Conservation (phyloP, 805 yeast species). For the Starmera caribaea region DNA sequence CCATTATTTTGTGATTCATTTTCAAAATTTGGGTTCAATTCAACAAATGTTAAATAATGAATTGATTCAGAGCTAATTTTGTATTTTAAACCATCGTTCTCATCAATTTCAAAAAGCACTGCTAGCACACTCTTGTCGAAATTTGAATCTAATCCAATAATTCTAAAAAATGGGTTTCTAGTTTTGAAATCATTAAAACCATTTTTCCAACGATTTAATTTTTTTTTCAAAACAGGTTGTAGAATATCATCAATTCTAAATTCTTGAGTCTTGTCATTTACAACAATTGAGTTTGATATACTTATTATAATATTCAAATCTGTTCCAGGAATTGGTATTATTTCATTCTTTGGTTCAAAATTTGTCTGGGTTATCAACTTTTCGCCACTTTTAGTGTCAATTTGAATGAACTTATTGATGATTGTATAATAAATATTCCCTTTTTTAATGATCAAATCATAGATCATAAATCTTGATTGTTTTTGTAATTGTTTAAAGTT, state of each 20-base stretch:
- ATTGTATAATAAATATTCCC: conserved; percentile 4
- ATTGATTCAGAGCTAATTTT: conserved; percentile 14
- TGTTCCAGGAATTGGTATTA: not conserved
- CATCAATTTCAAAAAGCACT: conserved; percentile 12
- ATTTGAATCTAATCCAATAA: conserved; percentile 11
- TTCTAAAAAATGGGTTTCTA: conserved; percentile 7
- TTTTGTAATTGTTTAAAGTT: not conserved
- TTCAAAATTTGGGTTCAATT: conserved; percentile 1
- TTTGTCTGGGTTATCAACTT: too few species aligned
- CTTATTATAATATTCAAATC: conserved; percentile 1
- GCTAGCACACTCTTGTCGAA: conserved; percentile 11
- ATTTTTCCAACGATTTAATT: conserved; percentile 13
- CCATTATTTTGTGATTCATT: conserved; percentile 1
- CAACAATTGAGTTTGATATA: too few species aligned
- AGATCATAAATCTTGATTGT: conserved; percentile 8
- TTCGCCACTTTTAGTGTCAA: not conserved
- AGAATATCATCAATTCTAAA: conserved; percentile 5
- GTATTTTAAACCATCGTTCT: conserved; percentile 12
- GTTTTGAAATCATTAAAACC: conserved; percentile 16
- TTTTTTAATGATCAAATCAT: conserved; percentile 7
- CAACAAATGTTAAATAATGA: conserved; percentile 10
- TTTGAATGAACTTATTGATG: conserved; percentile 4
- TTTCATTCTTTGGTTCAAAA: too few species aligned
- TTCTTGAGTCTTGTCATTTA: not conserved
- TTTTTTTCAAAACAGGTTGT: conserved; percentile 6